Base-by-base conservation (phyloP, 352 stramenopile species). In the Phytophthora rubi region DNA sequence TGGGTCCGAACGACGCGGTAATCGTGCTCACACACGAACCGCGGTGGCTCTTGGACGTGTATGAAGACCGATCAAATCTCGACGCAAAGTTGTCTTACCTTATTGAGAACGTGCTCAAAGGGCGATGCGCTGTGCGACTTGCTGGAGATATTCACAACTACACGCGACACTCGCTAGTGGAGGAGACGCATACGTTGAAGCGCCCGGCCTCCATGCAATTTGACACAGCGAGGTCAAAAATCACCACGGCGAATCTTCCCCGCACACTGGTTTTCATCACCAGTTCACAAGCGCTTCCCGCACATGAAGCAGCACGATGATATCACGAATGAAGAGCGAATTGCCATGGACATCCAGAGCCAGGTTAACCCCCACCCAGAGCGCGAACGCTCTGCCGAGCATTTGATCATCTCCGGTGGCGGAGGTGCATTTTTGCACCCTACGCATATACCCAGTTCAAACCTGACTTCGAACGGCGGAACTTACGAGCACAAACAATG, bases 111-210 rank as follows among this genome's bases (percentile, higher is more conserved):
- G 73, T 93, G 23, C 74, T 96, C 0, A 79, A 89, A n/a, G 88
- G 85, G 4, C 82, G 87, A 30, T 86, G 95, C 18, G 82, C 88
- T 9, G 42, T 96, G 6, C 81, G 89, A 7, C 79, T 98, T 39
- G 93, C 94, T 12, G 94, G 94, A 3, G 94, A 98, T 76, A 88
- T 98, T 32, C 94, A 98, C 79, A 97, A 98, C 75, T 98, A 98
- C 76, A 97, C 89, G 53, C 80, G 91, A 86, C 90, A 98, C 71
- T 93, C 94, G 9, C 73, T 95, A 18, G 70, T 81, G 21, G 70
- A 81, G 33, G 73, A 78, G 49, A 74, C 64, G 15, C 58, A 73
- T n/a, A 45, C 16, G 16, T 52, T 81, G 15, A 81, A 75, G 54
- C 73, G 73, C 49, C 70, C 70, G 49, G 62, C 62, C 35, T 76